phyloP scores from a whole-genome alignment of 75 land plant genomes.

The Picea sitchensis region DNA sequence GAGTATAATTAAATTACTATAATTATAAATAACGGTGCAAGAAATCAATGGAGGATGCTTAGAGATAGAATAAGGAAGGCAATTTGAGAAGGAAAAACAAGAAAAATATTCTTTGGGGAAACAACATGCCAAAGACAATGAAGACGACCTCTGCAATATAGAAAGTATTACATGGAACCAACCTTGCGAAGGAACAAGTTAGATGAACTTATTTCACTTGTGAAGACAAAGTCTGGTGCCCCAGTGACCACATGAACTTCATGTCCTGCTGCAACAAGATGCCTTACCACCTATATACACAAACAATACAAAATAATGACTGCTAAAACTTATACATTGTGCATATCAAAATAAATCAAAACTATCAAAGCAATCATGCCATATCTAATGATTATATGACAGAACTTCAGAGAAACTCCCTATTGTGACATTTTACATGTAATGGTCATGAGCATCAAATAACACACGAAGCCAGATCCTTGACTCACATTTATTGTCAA shows the following conservation, averaged over 20 bases:
- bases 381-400: neutral
- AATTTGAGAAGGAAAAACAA: neutral
- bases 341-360: slow-evolving; percentile 3
- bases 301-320: slow-evolving; percentile 6
- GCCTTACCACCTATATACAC: slow-evolving; percentile 70
- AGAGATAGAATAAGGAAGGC: too few species aligned
- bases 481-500: too few species aligned
- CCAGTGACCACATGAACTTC: slow-evolving; percentile 92
- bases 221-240: slow-evolving; percentile 91
- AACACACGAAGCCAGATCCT: too few species aligned
- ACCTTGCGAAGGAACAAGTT: slow-evolving; percentile 86
- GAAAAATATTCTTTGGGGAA: neutral
- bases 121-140: neutral
- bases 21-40: too few species aligned
- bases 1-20: too few species aligned
- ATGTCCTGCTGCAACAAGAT: slow-evolving; percentile 79
- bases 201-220: slow-evolving; percentile 69
- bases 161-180: slow-evolving; percentile 4
- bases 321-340: neutral
- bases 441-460: neutral
- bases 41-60: too few species aligned
- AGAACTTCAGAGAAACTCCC: neutral
- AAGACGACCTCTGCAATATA: neutral
- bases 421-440: neutral
- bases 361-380: neutral